Base-by-base conservation (phyloP, 2,329 filamentous ascomycete species). In the Curvularia lunata region DNA sequence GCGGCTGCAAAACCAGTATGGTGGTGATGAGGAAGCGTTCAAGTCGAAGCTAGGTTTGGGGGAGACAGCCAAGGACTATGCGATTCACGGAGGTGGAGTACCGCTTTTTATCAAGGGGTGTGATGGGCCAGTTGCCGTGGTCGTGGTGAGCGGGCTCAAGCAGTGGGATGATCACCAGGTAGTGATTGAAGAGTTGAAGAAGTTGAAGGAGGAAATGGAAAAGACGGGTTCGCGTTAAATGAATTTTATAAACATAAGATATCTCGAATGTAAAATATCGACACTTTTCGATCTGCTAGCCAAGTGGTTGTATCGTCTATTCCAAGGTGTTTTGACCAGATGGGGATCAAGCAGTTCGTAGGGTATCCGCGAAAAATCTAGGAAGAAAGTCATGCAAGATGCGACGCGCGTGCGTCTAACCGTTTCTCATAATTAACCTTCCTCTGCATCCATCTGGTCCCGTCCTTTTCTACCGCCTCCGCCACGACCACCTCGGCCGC, bases 161-260 rank as follows among this genome's bases (percentile, higher is more conserved):
- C 89, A 92, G 79, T 83, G 90, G 71, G 85, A 92, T 78, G 91
- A 94, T 77, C 91, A 94, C 75, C 87, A 86, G 27, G 86, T 92
- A 47, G 87, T 93, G 72, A 83, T 90, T 1, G 88, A 92, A 73
- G 67, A 65, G 60, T 48, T 71, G 61, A 61, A 40, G 7, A 61
- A 54, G 19, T 30, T 70, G 27, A 51, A 47, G 13, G 49, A 61
- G 42, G 48, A 40, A 34, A 48, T 69, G 59, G 56, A 65, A 46
- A 48, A 23, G n/a, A 41, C 8, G 41, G 28, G 28, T 30, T 30
- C 28, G 28, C 28, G 9, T 30, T 30, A 12, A 30, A 30, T 27
- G 25, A 4, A 27, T 27, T 27, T 27, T 13, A 9, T 30, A 9
- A 12, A 30, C 28, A 30, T 30, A 4, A 30, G 28, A 30, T 12